Evolutionary conservation across 1,139 yeast species (phyloP), one percentile per base, ranked within the genome.

Genomic region (Yamadazyma siamensis): DNA sequence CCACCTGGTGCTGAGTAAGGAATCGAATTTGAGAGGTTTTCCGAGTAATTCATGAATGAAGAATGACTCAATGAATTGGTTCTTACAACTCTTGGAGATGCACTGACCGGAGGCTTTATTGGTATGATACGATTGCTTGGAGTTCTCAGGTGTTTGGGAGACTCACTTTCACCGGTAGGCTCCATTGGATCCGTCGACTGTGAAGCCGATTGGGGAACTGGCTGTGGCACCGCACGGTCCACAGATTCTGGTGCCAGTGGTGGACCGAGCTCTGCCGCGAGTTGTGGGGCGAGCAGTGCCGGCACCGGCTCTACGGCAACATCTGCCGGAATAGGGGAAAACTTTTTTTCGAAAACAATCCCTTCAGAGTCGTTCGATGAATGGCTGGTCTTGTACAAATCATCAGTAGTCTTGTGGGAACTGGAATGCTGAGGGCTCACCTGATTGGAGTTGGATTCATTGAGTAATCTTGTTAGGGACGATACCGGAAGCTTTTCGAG

Each of bases 1-100:
- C 79, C 78, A 9, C 82, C 82, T 1, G 91, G 91, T 2, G 80
- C 88, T 6, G 81, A 68, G 52, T 80, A 82, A 1, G 91, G 91
- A 31, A 82, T 81, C 29, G 77, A 70, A 13, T 77, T 63, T 9
- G 85, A 75, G 40, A 80, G 61, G 32, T 80, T 70, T 36, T 68
- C 73, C 22, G 54, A 52, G 28, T 57, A 56, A 33, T 59, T 55
- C 33, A 59, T 49, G 34, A 65, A 64, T 15, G 67, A 59, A 18
- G 70, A 56, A 43, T 65, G 72, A 4, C 74, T 56, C 19, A 65
- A 56, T 15, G 74, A 69, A 35, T 69, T 67, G 27, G 70, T 65
- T 22, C 70, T 54, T 26, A 59, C 61, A 28, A 65, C 56, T 26
- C 74, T 54, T 4, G 75, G 76, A 37, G 66, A 57, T 6, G 58